Base-by-base conservation (phyloP, 2,329 filamentous ascomycete species). In the Apiospora pterosperma region DNA sequence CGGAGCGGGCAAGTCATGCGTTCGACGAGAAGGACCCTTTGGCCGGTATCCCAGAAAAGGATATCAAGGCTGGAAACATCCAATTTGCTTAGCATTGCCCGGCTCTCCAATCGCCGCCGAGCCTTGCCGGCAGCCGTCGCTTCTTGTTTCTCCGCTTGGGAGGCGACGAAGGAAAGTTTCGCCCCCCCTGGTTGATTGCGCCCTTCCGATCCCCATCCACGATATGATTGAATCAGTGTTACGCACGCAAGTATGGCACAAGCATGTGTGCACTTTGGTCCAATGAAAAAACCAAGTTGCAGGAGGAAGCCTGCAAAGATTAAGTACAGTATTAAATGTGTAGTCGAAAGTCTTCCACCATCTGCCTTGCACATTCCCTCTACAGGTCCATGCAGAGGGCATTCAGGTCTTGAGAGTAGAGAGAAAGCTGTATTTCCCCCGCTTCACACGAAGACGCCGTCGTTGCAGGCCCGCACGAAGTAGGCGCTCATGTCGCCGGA, bases 21-120 rank as follows among this genome's bases (percentile, higher is more conserved):
- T 63, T 68, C 34, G 52, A 72, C 55, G 65, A 68, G 63, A 69
- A 70, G 41, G 69, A 70, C 28, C 70, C 70, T 14, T 66, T 72
- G 21, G 69, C 67, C 25, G 59, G 66, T 4, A 61, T 72, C 25
- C 66, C 69, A 8, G 67, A 70, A 36, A 68, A 69, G 52, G 68
- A 68, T 10, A 62, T 71, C 12, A 64, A 65, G 39, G 64, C 67
- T 14, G 69, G 69, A 25, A 68, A 66, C 14, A 59, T 72, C 16
- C 65, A 64, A 55, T 31, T 69, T 31, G 58, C 16, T 77, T 68
- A 21, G 25, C 8, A 14, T 52, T 4, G 5, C 1, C 16, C n/a
- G 38, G 14, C 38, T 41, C 2, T 39, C 12, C n/a, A n/a, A n/a
- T n/a, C n/a, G n/a, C n/a, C n/a, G n/a, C n/a, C n/a, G n/a, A n/a